phyloP scores from a whole-genome alignment of 441 rosid genomes.

The Bruguiera hainesii region DNA sequence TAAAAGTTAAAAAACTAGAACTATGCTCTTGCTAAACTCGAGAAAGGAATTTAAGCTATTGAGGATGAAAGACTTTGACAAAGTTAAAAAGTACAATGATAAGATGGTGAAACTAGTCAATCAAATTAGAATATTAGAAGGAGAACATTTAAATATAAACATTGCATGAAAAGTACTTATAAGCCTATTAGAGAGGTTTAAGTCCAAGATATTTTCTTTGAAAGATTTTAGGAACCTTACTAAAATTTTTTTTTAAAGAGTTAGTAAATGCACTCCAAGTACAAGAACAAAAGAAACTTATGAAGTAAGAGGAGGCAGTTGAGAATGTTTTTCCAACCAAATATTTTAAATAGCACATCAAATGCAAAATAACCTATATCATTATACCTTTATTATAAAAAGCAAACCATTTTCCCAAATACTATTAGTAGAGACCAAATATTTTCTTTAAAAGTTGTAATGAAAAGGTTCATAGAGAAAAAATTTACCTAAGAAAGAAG shows the following conservation, averaged over 20 bases:
- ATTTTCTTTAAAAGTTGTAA: too few relatives aligned
- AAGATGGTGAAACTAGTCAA: not conserved
- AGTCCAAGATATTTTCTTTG: not conserved
- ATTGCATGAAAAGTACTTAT: not conserved
- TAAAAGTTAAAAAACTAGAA: not conserved
- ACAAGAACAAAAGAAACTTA: not conserved
- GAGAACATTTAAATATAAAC: not conserved
- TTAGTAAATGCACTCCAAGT: not conserved
- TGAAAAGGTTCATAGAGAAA: too few relatives aligned
- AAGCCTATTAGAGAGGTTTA: not conserved
- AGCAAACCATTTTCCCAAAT: too few relatives aligned
- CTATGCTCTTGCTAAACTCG: not conserved
- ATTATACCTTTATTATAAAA: too few relatives aligned
- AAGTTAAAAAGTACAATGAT: not conserved
- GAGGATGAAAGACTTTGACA: not conserved
- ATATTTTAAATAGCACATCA: not conserved
- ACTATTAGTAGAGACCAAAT: too few relatives aligned
- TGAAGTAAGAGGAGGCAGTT: not conserved
- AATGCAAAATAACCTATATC: too few relatives aligned
- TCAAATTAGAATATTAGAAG: not conserved
- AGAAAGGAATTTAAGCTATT: not conserved
- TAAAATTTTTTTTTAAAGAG: rapidly evolving
- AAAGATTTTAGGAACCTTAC: not conserved
- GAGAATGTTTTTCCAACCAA: not conserved
- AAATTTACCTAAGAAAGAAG: too few relatives aligned